These are phyloP conservation scores for Paramecium pentaurelia DNA, from an alignment of 73 alveolate species.

Conservation along the genomic window DNA sequence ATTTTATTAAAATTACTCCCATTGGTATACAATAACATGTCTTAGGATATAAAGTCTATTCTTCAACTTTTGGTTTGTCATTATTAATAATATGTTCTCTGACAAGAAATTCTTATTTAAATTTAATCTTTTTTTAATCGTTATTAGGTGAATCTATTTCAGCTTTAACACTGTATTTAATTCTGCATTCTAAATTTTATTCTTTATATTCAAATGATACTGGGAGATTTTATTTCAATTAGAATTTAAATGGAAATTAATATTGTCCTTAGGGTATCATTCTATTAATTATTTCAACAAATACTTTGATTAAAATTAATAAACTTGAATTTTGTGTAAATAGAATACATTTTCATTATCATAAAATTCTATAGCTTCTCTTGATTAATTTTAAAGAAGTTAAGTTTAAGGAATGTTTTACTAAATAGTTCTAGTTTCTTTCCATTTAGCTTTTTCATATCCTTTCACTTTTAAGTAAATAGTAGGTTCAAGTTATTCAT, in stretches of 20 bases:
- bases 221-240: not conserved
- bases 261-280: constrained; percentile 5
- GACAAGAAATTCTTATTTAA: not conserved
- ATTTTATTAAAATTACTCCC: not conserved
- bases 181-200: not conserved
- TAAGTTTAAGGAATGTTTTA: not conserved
- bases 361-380: constrained; percentile 3
- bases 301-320: not conserved
- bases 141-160: constrained; percentile 19
- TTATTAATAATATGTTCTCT: not conserved
- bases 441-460: not conserved
- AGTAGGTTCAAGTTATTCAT: not conserved
- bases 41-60: not conserved
- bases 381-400: not conserved
- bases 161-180: constrained; percentile 8
- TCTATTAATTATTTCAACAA: not conserved
- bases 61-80: too few relatives aligned
- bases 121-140: not conserved
- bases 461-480: constrained; percentile 21
- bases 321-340: not conserved
- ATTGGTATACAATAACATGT: not conserved
- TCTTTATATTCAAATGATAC: not conserved
- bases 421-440: not conserved
- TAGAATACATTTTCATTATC: constrained; percentile 15
- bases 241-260: not conserved